Percentiles rank a stretch among this genome's conserved stretches.
phyloP scores from a whole-genome alignment of 2,329 filamentous ascomycete species.

The Colletotrichum agaves region DNA sequence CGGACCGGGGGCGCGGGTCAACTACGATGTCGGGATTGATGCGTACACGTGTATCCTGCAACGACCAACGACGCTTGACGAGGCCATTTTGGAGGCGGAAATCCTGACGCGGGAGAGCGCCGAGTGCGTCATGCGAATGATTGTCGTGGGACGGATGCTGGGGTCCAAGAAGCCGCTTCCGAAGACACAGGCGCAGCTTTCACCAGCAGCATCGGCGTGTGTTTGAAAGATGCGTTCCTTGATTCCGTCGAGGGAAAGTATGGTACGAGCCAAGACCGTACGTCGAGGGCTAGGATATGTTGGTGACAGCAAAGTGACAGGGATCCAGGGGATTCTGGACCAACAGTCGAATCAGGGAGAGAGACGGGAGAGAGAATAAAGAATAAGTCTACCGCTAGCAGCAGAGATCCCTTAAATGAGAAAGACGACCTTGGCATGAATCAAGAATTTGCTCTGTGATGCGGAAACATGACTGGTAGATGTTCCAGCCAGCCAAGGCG shows the following conservation, averaged over 20 bases:
- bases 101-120: constrained; percentile 46
- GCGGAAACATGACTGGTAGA: constrained; percentile 20
- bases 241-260: background rate
- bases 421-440: constrained; percentile 28
- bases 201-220: constrained; percentile 12
- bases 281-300: background rate
- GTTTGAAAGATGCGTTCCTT: constrained; percentile 6
- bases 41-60: constrained; percentile 49
- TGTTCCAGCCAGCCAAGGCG: constrained; percentile 23
- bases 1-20: constrained; percentile 46
- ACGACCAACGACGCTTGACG: constrained; percentile 45
- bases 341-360: background rate
- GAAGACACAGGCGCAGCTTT: background rate
- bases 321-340: constrained; percentile 7
- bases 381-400: constrained; percentile 26
- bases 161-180: constrained; percentile 28
- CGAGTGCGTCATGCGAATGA: constrained; percentile 48
- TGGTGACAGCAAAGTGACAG: background rate
- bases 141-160: constrained; percentile 46
- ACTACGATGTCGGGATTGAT: constrained; percentile 49
- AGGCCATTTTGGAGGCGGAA: constrained; percentile 46
- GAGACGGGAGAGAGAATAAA: background rate
- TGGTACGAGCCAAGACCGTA: constrained; percentile 29
- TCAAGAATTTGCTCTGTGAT: constrained; percentile 24
- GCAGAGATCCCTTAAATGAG: constrained; percentile 15